Evolutionary conservation across 2,329 filamentous ascomycete species (phyloP).

Genomic region (Pyrenophora teres): DNA sequence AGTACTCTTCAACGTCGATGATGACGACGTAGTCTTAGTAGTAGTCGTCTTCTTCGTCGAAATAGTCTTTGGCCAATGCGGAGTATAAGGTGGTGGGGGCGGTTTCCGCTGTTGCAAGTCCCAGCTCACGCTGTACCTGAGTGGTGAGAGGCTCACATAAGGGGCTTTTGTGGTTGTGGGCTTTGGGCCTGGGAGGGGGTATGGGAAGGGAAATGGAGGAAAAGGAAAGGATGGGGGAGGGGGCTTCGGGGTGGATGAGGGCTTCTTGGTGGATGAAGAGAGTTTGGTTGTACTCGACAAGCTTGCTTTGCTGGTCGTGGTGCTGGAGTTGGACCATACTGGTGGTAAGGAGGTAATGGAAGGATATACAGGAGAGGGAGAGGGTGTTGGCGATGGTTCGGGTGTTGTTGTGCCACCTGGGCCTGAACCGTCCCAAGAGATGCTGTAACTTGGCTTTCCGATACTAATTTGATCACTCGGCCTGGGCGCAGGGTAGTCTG

Average conservation of each 20-base stretch:
- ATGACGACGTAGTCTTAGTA: constrained; percentile 1
- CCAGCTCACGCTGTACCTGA: constrained; percentile 20
- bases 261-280: constrained; percentile 18
- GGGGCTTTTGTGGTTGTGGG: constrained; percentile 8
- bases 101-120: constrained; percentile 8
- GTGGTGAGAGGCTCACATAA: constrained; percentile 14
- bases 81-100: constrained; percentile 1
- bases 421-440: constrained; percentile 10
- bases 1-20: neutral
- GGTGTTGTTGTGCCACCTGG: constrained; percentile 2
- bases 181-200: neutral
- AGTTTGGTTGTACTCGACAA: neutral
- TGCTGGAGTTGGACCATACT: constrained; percentile 4
- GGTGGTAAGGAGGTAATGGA: neutral
- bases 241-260: constrained; percentile 3
- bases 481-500: constrained; percentile 10
- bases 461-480: constrained; percentile 10
- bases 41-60: constrained; percentile 1
- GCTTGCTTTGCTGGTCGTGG: neutral
- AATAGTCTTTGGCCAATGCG: constrained; percentile 1
- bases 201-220: too few species aligned
- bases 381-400: constrained; percentile 1
- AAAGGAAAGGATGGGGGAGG: neutral
- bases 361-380: constrained; percentile 9
- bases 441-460: constrained; percentile 9